Percentiles rank a stretch among this genome's conserved stretches.
Evolutionary conservation across 129 eudicot genomes (phyloP).

Genomic region (Escallonia herrerae): DNA sequence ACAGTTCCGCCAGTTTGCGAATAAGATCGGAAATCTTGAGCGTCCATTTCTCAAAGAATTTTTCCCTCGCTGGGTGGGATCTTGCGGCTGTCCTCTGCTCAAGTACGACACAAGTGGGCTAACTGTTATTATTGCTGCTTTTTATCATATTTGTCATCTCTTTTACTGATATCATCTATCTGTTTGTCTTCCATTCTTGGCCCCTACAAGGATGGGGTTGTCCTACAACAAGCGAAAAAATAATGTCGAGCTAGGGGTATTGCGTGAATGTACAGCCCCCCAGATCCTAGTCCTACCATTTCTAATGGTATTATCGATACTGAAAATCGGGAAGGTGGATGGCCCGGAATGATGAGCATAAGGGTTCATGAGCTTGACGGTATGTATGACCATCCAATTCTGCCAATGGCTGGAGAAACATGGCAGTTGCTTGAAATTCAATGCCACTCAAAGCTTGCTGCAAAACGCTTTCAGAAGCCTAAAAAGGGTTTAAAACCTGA

Average conservation of each 20-base stretch:
- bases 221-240: constrained; percentile 89
- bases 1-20: constrained; percentile 95
- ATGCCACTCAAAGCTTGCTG: constrained; percentile 92
- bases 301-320: constrained; percentile 44
- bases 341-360: constrained; percentile 99
- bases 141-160: constrained; percentile 1
- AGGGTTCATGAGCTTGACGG: constrained; percentile 98
- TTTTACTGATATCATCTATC: constrained; percentile 24
- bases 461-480: constrained; percentile 83
- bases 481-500: constrained; percentile 74
- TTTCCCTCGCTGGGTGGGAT: constrained; percentile 93
- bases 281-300: constrained; percentile 35
- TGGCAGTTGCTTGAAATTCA: constrained; percentile 94
- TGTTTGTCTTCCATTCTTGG: constrained; percentile 9
- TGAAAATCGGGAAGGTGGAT: constrained; percentile 75
- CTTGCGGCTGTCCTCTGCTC: constrained; percentile 90
- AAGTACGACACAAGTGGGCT: constrained; percentile 45
- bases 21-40: constrained; percentile 95
- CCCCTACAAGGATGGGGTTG: constrained; percentile 75
- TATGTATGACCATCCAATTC: constrained; percentile 95
- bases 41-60: constrained; percentile 96
- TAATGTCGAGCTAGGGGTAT: constrained; percentile 72
- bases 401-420: constrained; percentile 97
- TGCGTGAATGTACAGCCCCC: constrained; percentile 79
- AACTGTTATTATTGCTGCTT: constrained; percentile 2